A percentile compares a stretch with the other conserved stretches of the same genome.
These are phyloP conservation scores for Dioscorea zingiberensis DNA, from an alignment of 106 monocot species.

Conservation along the genomic window DNA sequence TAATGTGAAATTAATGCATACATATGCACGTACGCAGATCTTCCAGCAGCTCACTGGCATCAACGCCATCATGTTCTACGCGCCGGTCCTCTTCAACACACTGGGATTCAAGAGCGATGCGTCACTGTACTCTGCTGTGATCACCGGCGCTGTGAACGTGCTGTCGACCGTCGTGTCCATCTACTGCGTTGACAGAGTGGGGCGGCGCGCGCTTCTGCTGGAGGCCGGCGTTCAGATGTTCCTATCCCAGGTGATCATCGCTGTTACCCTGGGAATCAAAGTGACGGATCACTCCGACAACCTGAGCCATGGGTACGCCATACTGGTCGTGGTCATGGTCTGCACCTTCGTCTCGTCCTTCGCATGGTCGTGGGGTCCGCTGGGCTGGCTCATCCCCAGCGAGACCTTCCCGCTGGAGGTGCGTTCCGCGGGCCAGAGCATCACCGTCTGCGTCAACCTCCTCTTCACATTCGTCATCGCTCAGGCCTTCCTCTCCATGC, in stretches of 20 bases:
- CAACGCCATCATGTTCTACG: constrained; percentile 77
- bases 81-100: constrained; percentile 70
- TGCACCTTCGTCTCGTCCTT: constrained; percentile 64
- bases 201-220: constrained; percentile 55
- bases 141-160: constrained; percentile 68
- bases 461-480: constrained; percentile 71
- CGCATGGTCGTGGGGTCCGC: constrained; percentile 80
- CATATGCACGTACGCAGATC: constrained; percentile 15
- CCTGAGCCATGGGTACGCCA: constrained; percentile 30
- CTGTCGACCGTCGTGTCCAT: constrained; percentile 65
- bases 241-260: constrained; percentile 50
- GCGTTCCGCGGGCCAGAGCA: constrained; percentile 75
- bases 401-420: constrained; percentile 71
- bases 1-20: no score
- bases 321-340: constrained; percentile 55
- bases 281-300: constrained; percentile 37
- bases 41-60: constrained; percentile 75
- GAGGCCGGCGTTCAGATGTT: constrained; percentile 89
- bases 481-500: constrained; percentile 74
- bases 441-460: constrained; percentile 63
- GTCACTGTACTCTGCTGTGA: constrained; percentile 71
- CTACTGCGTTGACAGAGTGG: constrained; percentile 53
- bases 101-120: constrained; percentile 70
- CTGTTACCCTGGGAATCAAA: constrained; percentile 43
- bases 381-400: constrained; percentile 75